A percentile compares a stretch with the other conserved stretches of the same genome.
Conservation (phyloP, 805 yeast species). For the Saturnispora halmiae region DNA sequence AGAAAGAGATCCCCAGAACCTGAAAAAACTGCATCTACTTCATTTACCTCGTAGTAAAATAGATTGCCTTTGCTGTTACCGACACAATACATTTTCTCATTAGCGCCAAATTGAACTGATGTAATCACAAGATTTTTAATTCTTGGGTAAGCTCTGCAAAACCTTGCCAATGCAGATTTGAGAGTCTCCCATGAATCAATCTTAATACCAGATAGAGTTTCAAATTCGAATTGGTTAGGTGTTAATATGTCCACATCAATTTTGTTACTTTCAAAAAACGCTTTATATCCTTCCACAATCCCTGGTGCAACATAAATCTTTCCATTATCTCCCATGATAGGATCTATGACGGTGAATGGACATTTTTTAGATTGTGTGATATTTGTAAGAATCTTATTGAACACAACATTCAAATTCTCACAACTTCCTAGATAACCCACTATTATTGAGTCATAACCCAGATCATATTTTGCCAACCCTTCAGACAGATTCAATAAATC, state of each 20-base stretch:
- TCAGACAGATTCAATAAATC: constrained; percentile 40
- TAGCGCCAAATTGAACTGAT: constrained; percentile 34
- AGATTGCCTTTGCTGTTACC: constrained; percentile 29
- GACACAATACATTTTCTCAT: constrained; percentile 29
- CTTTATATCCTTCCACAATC: constrained; percentile 43
- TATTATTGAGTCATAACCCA: constrained; percentile 54
- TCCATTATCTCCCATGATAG: constrained; percentile 90
- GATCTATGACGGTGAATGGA: constrained; percentile 68
- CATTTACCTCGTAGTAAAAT: constrained; percentile 35
- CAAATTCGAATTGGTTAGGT: constrained; percentile 73
- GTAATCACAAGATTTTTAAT: constrained; percentile 51
- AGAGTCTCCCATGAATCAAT: constrained; percentile 34
- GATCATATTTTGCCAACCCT: constrained; percentile 45
- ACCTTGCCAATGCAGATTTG: constrained; percentile 31
- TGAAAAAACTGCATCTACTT: constrained; percentile 52
- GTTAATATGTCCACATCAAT: constrained; percentile 41
- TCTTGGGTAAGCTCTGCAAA: constrained; percentile 33
- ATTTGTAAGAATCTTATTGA: constrained; percentile 22
- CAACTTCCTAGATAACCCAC: constrained; percentile 74
- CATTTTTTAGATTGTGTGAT: constrained; percentile 9
- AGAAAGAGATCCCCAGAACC: constrained; percentile 73
- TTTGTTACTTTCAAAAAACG: constrained; percentile 32
- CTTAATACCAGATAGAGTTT: constrained; percentile 41
- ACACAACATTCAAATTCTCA: constrained; percentile 43
- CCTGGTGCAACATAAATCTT: constrained; percentile 59